These are phyloP conservation scores for Calonectria fujianensis DNA, from an alignment of 2,329 filamentous ascomycete genomes.

Conservation along the genomic window DNA sequence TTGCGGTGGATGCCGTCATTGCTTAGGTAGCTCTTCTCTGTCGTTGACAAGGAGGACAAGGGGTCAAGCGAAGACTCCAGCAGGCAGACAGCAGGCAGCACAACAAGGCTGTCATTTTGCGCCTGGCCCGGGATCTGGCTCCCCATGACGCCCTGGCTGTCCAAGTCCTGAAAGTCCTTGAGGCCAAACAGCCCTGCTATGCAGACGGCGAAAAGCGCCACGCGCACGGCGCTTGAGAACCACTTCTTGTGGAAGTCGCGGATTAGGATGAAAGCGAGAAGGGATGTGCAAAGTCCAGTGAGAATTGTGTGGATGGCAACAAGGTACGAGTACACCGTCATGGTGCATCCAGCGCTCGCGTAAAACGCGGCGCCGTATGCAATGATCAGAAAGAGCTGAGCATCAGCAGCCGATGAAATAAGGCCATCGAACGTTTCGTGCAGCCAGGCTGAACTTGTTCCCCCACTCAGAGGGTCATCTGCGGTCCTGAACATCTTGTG, in stretches of 20 bases:
- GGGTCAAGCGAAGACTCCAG: constrained; percentile 1
- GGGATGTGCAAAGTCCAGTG: neutral
- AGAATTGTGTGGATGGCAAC: neutral
- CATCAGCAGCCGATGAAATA: constrained; percentile 6
- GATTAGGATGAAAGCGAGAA: neutral
- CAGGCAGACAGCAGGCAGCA: neutral
- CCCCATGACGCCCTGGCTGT: neutral
- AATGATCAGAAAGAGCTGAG: neutral
- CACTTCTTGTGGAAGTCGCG: neutral
- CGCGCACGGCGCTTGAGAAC: constrained; percentile 5
- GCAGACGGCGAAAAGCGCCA: neutral
- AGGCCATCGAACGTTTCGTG: neutral
- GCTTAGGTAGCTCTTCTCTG: neutral
- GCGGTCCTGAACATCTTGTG: neutral
- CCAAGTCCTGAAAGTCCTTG: neutral
- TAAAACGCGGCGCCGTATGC: neutral
- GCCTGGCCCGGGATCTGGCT: neutral
- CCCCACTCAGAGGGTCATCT: neutral
- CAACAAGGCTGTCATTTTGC: constrained; percentile 1
- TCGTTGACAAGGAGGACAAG: neutral
- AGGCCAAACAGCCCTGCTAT: neutral
- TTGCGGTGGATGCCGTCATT: neutral
- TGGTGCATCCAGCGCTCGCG: neutral
- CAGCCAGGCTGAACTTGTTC: neutral
- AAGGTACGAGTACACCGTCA: neutral